Evolutionary conservation across 2,329 filamentous ascomycete genomes (phyloP).

Genomic region (Cytospora paraplurivora): DNA sequence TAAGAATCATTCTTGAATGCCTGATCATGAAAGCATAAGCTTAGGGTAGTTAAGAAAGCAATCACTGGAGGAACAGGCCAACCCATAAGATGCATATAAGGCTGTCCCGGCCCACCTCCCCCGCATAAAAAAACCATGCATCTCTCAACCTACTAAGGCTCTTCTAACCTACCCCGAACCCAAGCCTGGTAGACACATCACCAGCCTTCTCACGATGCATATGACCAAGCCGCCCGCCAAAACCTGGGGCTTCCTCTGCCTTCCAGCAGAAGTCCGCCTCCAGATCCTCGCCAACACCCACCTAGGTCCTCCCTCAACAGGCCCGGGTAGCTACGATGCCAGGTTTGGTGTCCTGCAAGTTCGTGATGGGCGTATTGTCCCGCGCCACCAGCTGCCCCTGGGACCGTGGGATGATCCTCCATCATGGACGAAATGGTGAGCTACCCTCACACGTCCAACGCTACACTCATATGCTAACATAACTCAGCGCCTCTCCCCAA

Average conservation of each 20-base stretch:
- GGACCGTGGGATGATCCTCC: neutral
- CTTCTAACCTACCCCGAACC: neutral
- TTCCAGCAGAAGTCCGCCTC: constrained; percentile 15
- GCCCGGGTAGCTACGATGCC: neutral
- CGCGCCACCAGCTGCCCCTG: neutral
- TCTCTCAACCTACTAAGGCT: neutral
- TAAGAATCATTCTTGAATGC: too few species aligned
- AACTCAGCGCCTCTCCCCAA: neutral
- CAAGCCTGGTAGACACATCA: neutral
- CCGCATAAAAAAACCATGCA: neutral
- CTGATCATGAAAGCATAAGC: too few species aligned
- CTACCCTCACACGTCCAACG: neutral
- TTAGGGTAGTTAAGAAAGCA: too few species aligned
- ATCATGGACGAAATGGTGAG: neutral
- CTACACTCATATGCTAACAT: neutral
- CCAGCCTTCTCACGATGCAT: neutral
- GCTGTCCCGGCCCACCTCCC: neutral
- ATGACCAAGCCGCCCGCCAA: neutral
- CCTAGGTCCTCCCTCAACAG: constrained; percentile 10
- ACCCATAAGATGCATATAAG: neutral
- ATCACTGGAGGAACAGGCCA: neutral
- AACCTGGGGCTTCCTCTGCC: neutral
- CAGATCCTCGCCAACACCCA: constrained; percentile 7
- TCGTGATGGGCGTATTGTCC: constrained; percentile 1
- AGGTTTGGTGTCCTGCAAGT: neutral